phyloP scores from a whole-genome alignment of 139 green algal genomes.

The Edaphochlamys debaryana region DNA sequence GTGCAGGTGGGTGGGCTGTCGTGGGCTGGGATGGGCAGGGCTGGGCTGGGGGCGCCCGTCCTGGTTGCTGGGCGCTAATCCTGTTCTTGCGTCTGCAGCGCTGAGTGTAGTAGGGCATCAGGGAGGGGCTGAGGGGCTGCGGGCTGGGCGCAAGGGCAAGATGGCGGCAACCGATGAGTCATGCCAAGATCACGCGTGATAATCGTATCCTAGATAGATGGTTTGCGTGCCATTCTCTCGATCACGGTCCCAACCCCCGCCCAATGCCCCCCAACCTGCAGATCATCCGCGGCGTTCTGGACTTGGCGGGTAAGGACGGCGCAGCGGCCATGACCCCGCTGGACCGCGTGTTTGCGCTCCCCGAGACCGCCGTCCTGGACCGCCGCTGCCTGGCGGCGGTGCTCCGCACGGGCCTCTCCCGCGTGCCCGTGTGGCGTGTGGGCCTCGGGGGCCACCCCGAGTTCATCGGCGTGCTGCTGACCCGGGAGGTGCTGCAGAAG shows the following conservation, averaged over 20 bases:
- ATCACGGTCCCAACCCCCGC: too few relatives aligned
- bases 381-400: conserved; percentile 55
- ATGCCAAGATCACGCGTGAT: too few relatives aligned
- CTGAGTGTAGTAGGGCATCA: too few relatives aligned
- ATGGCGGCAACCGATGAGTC: too few relatives aligned
- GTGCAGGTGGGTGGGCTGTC: conserved; percentile 38
- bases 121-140: too few relatives aligned
- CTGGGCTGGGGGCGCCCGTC: too few relatives aligned
- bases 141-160: too few relatives aligned
- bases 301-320: conserved; percentile 84
- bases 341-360: conserved; percentile 90
- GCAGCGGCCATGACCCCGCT: conserved; percentile 82
- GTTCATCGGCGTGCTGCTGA: conserved; percentile 79
- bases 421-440: conserved; percentile 77
- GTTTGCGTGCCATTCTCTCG: too few relatives aligned
- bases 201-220: too few relatives aligned
- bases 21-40: background rate
- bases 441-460: conserved; percentile 40
- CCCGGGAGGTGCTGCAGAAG: conserved; percentile 82
- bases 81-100: too few relatives aligned
- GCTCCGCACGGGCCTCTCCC: conserved; percentile 73
- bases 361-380: conserved; percentile 53
- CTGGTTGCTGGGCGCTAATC: too few relatives aligned
- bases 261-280: background rate
- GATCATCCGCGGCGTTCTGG: conserved; percentile 78